These are phyloP conservation scores for Pterocarpus santalinus DNA, from an alignment of 306 rosid genomes.

Conservation along the genomic window DNA sequence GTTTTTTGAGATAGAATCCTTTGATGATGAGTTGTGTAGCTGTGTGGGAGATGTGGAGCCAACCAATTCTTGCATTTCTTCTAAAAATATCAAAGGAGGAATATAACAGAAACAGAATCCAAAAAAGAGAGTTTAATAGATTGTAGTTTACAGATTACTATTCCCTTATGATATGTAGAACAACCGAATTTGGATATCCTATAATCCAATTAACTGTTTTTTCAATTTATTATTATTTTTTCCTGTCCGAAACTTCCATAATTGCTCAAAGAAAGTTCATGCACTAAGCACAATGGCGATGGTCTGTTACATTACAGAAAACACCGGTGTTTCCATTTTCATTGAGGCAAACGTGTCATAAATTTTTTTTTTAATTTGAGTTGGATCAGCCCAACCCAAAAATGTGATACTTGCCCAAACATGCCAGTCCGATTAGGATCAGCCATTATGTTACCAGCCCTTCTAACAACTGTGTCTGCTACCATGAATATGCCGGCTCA, in stretches of 20 bases:
- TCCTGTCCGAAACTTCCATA: background rate
- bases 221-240: no score
- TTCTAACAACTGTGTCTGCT: background rate
- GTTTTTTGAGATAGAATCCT: background rate
- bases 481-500: background rate
- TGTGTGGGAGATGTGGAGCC: background rate
- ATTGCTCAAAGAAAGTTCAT: no score
- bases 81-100: background rate
- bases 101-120: background rate
- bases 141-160: no score
- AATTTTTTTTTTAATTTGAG: background rate
- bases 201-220: background rate
- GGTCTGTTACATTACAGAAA: no score
- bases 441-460: no score
- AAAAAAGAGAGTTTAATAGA: background rate
- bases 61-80: background rate
- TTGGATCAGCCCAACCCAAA: background rate
- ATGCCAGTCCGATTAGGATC: no score
- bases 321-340: no score
- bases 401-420: background rate
- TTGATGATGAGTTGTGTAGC: background rate
- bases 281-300: no score
- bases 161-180: background rate
- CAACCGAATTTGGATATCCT: background rate
- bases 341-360: no score